Evolutionary conservation across 768 basidiomycete species (phyloP), one percentile per base, ranked within the genome.

Genomic region (Lentinus tigrinus): DNA sequence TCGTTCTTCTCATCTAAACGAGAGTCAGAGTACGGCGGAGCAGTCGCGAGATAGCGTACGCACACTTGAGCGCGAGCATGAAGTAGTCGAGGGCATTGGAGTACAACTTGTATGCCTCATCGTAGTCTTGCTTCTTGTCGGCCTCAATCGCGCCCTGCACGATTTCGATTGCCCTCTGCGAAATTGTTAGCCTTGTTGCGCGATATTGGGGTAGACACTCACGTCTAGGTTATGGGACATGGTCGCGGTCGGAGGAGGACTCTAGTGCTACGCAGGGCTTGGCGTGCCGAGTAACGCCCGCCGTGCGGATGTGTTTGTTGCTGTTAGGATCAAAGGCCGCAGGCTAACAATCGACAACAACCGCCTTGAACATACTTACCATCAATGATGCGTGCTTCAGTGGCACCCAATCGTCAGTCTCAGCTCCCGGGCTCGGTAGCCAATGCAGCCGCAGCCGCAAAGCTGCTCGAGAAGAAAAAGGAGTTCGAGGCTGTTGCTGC

Each of bases 81-180:
- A 99, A 99, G 72, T 96, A 99, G 70, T 99, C 97, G 58, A 98
- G 82, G 1, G 93, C 82, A 80, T 98, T 96, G 78, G 90, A 88
- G 75, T 97, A 97, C 63, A 87, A 83, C 77, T 91, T 95, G 83
- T 93, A 96, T 19, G 95, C 95, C 67, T 95, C 94, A 6, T 83
- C 77, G 76, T 98, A 99, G 74, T 97, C 93, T 73, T 90, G 88
- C 72, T 94, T 94, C 60, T 82, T 81, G 75, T 99, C 97, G 61
- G 92, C 89, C 56, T 95, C 94, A 67, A 96, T 95, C 56, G 95
- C 95, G 63, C 85, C 84, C 75, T 95, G 91, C 24, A 97, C 93
- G 56, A 97, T 85, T 66, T 93, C 91, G 69, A 97, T 92, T 31
- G 94, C 94, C 73, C 82, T 81, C 87, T 89, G 48, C 21, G 38